phyloP scores from a whole-genome alignment of 331 rosid genomes.

The Malus hybrid region DNA sequence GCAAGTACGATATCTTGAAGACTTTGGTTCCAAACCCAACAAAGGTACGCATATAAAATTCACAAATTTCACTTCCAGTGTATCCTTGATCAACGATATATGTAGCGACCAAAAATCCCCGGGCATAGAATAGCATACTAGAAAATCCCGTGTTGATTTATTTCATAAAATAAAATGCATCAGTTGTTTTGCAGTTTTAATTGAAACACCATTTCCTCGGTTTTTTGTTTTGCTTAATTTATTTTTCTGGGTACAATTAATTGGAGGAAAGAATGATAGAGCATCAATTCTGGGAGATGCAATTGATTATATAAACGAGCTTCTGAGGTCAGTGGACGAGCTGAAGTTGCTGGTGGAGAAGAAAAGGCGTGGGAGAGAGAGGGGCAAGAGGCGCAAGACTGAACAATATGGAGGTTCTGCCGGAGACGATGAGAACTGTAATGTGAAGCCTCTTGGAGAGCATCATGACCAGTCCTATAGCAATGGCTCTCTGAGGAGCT shows the following conservation, averaged over 20 bases:
- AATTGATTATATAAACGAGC: slow-evolving; percentile 63
- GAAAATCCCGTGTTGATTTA: too few relatives aligned
- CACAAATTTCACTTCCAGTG: neutral
- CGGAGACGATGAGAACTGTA: slow-evolving; percentile 50
- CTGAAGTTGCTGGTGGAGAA: slow-evolving; percentile 66
- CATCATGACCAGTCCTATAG: slow-evolving; percentile 47
- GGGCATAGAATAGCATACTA: too few relatives aligned
- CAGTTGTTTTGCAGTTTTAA: neutral
- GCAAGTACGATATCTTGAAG: slow-evolving; percentile 43
- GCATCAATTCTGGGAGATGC: slow-evolving; percentile 92
- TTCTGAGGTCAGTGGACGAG: slow-evolving; percentile 60
- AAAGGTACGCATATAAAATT: slow-evolving; percentile 34
- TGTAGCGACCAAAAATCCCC: neutral
- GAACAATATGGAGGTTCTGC: slow-evolving; percentile 45
- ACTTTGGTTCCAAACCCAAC: slow-evolving; percentile 68
- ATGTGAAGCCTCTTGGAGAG: slow-evolving; percentile 51
- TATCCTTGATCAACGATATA: neutral
- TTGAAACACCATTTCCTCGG: neutral
- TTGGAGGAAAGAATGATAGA: slow-evolving; percentile 47
- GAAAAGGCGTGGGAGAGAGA: slow-evolving; percentile 62
- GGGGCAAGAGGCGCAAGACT: slow-evolving; percentile 47
- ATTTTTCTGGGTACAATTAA: slow-evolving; percentile 12
- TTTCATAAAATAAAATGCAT: too few relatives aligned
- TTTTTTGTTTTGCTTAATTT: neutral
- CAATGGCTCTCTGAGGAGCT: slow-evolving; percentile 58